Evolutionary conservation across 2,329 filamentous ascomycete species (phyloP), one percentile per base, ranked within the genome.

Genomic region (Aspergillus jensenii): DNA sequence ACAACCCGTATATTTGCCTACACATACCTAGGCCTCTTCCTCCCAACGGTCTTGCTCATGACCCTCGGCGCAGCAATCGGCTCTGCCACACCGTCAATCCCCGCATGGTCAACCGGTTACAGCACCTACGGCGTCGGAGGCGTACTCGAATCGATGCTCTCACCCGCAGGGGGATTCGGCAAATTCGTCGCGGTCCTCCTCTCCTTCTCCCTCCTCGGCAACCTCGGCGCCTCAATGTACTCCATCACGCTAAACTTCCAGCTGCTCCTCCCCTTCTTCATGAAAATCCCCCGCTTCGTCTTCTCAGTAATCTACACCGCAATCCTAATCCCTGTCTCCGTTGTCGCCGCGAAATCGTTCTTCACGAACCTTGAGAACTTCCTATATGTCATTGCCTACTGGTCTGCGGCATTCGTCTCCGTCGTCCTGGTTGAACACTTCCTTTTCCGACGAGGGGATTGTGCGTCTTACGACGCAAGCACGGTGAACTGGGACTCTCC

Each of bases 21-120:
- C 47, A 59, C 57, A 6, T 59, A 59, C 43, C 21, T 45, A 7
- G 56, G 56, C n/a, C 51, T 58, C 19, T 51, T 55, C 51, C 35
- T 58, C 7, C 56, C 56, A n/a, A 58, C 56, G 6, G 56, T 58
- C 3, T 51, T 51, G 5, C 56, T 58, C 17, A 58, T 58, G 51
- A 45, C 40, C 21, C 56, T 58, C 11, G 56, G 56, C 35, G 51
- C 56, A 14, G 56, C 56, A 25, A 58, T 58, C 11, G 56, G 56
- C 12, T 17, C 56, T 0, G 19, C 46, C 0, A 51, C 51, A 2
- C 19, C 39, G 0, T 37, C 44, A 6, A 41, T 51, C 12, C 14
- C 27, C 3, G n/a, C 51, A 15, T 58, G 56, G 56, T 41, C 17
- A 6, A 33, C 21, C 5, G 56, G 56, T 12, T 58, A 58, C 39